phyloP scores from a whole-genome alignment of 257 asterid genomes.

The Solanum sitiens region DNA sequence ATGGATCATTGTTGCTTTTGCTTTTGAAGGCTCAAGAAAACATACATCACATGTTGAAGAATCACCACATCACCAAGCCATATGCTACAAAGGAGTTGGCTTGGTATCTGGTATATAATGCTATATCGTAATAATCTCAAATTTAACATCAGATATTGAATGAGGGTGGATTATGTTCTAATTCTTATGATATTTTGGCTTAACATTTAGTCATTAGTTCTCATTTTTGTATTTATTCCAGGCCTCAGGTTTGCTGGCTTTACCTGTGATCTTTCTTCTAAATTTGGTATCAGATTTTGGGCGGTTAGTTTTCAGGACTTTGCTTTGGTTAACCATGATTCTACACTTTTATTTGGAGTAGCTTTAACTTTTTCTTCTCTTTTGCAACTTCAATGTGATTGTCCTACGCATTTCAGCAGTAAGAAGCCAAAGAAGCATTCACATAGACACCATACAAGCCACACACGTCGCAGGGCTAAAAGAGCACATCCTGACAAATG shows the following conservation, averaged over 20 bases:
- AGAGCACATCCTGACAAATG: slow-evolving; percentile 16
- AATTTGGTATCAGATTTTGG: slow-evolving; percentile 6
- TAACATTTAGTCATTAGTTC: not conserved
- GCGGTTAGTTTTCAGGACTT: slow-evolving; percentile 11
- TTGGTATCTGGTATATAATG: slow-evolving; percentile 19
- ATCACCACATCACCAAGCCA: slow-evolving; percentile 23
- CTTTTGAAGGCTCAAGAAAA: slow-evolving; percentile 25
- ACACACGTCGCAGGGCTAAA: slow-evolving; percentile 21
- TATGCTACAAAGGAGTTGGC: slow-evolving; percentile 22
- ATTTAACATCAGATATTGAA: not conserved
- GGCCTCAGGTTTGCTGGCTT: slow-evolving; percentile 24
- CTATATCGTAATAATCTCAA: not conserved
- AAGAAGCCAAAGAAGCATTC: slow-evolving; percentile 24
- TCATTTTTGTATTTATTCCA: not conserved
- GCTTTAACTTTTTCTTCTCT: not conserved
- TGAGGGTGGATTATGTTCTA: not conserved
- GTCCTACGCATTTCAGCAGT: slow-evolving; percentile 5
- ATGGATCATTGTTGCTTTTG: not conserved
- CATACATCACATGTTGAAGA: slow-evolving; percentile 11
- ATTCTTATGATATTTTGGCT: not conserved
- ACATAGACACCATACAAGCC: slow-evolving; percentile 15
- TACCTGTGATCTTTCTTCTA: slow-evolving; percentile 19
- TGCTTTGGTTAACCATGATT: not conserved
- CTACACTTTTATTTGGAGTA: not conserved
- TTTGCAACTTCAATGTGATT: not conserved